Evolutionary conservation across 192 early-diverging fungal species (phyloP), one percentile per base, ranked within the genome.

Genomic region (Mortierella alpina): DNA sequence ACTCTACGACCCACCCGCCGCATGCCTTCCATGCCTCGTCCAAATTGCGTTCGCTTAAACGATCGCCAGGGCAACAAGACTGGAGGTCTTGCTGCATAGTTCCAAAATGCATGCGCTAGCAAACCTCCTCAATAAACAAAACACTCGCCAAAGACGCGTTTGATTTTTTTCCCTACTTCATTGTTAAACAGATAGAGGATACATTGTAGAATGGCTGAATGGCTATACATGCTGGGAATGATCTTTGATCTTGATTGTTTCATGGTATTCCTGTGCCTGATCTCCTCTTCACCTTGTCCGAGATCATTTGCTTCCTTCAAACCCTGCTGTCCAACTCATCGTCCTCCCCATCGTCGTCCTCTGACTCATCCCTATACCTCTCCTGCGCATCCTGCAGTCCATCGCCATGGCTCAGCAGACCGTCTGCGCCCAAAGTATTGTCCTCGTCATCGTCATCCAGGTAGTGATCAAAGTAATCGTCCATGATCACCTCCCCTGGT

Each of bases 381-480:
- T 80, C 77, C n/a, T 80, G 70, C 9, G 77, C 70, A 41, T 80
- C 77, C 15, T 72, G 50, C 6, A 72, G 63, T 23, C 59, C 76
- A 59, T 61, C 63, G 0, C 56, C 54, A 23, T 57, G 61, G 4
- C 68, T 52, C 18, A 63, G 50, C 57, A 65, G 53, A 12, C 63
- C 65, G 12, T 59, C 64, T 5, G 17, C 49, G 15, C 39, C 44
- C 11, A 31, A 44, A 2, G 59, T 49, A 31, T 52, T 48, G 41
- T 66, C 77, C 5, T 80, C 77, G 53, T 80, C 77, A 59, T 80
- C 77, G 22, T 68, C 77, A 50, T 80, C 77, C 51, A 80, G 56
- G 64, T 80, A 80, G 23, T 80, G 77, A 72, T 72, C 77, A 80
- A 80, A 80, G 58, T 80, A 80, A 46, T 80, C 77, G 42, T 80